Evolutionary conservation across 2,329 filamentous ascomycete species (phyloP).

Genomic region (Daldinia sp.): DNA sequence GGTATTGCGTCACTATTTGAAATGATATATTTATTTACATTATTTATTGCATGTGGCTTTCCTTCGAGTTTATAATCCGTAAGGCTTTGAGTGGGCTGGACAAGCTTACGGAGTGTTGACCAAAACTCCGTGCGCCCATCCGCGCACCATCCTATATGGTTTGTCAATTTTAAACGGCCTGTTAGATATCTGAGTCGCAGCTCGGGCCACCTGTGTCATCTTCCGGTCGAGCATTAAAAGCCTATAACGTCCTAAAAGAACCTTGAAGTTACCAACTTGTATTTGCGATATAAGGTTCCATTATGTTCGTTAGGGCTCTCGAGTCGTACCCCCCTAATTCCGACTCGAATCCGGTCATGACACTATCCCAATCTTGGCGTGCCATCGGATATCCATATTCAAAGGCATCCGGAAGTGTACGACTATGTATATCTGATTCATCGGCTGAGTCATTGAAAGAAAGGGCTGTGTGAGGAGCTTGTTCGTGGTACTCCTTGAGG

Average conservation of each 20-base stretch:
- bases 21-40: too few species aligned
- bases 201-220: too few species aligned
- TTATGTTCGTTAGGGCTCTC: constrained; percentile 39
- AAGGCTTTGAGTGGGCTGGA: background rate
- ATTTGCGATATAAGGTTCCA: constrained; percentile 42
- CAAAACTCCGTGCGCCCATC: background rate
- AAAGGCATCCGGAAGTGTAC: background rate
- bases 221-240: background rate
- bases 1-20: background rate
- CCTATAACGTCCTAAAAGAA: background rate
- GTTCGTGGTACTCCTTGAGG: constrained; percentile 9
- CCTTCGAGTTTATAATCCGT: background rate
- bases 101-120: background rate
- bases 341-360: constrained; percentile 41
- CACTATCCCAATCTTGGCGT: constrained; percentile 42
- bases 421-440: background rate
- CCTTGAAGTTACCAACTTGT: constrained; percentile 31
- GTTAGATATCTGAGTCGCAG: too few species aligned
- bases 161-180: too few species aligned
- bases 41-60: background rate
- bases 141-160: too few species aligned
- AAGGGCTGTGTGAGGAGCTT: background rate
- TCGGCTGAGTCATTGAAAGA: background rate
- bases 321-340: constrained; percentile 40
- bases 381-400: constrained; percentile 41